These are phyloP conservation scores for Thelonectria blattea DNA, from an alignment of 2,329 filamentous ascomycete genomes.

Conservation along the genomic window DNA sequence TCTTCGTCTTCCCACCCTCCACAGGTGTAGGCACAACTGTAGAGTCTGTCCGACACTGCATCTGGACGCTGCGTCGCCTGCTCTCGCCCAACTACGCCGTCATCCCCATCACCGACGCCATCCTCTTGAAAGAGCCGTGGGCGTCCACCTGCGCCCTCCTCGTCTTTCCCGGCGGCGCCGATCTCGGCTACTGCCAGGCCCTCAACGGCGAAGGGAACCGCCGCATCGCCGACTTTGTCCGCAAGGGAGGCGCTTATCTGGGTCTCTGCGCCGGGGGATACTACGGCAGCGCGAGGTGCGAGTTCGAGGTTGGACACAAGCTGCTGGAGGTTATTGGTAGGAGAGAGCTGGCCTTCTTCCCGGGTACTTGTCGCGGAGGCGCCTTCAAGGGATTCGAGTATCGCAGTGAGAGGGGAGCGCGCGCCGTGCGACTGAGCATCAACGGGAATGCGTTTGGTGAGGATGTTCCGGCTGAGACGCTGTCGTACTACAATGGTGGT, in stretches of 20 bases:
- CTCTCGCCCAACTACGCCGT: constrained; percentile 93
- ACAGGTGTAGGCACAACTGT: constrained; percentile 83
- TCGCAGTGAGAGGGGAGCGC: constrained; percentile 82
- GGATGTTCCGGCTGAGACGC: constrained; percentile 65
- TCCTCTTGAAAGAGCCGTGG: constrained; percentile 92
- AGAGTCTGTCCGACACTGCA: constrained; percentile 87
- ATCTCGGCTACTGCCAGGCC: constrained; percentile 85
- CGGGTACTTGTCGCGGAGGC: constrained; percentile 82
- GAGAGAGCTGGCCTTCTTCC: constrained; percentile 87
- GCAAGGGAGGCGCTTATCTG: constrained; percentile 82
- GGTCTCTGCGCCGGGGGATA: constrained; percentile 96
- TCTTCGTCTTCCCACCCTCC: constrained; percentile 20
- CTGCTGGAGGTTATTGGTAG: constrained; percentile 84
- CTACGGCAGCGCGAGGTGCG: constrained; percentile 80
- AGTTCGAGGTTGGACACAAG: constrained; percentile 85
- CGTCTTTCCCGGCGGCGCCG: constrained; percentile 93
- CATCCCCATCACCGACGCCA: constrained; percentile 78
- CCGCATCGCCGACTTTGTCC: constrained; percentile 83
- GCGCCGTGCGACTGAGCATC: constrained; percentile 72
- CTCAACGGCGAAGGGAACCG: constrained; percentile 90
- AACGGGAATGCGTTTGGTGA: constrained; percentile 63
- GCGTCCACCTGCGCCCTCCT: constrained; percentile 83
- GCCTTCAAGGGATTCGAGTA: constrained; percentile 93
- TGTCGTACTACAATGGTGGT: constrained; percentile 91
- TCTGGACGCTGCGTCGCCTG: constrained; percentile 84